phyloP scores from a whole-genome alignment of 495 filamentous ascomycete genomes.

The Peziza echinospora region DNA sequence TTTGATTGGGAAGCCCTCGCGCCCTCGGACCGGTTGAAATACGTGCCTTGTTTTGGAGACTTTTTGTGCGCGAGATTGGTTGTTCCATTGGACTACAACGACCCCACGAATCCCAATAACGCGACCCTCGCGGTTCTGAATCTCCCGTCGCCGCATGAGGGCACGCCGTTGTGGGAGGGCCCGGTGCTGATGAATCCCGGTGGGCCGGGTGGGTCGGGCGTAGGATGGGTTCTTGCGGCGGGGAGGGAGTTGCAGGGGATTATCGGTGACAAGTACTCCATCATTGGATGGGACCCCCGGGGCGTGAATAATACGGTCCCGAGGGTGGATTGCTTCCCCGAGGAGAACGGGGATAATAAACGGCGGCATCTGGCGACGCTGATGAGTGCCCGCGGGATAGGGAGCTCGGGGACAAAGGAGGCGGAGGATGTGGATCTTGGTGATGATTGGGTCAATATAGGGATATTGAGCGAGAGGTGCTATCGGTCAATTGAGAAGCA shows the following conservation, averaged over 20 bases:
- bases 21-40: conserved; percentile 16
- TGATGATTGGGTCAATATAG: conserved; percentile 4
- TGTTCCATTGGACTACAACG: conserved; percentile 31
- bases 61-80: conserved; percentile 26
- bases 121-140: conserved; percentile 26
- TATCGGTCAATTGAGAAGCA: conserved; percentile 1
- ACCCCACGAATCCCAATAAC: conserved; percentile 20
- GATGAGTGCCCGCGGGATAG: conserved; percentile 2
- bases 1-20: too few relatives aligned
- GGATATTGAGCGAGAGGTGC: conserved; percentile 2
- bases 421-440: conserved; percentile 4
- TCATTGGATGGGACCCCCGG: conserved; percentile 35
- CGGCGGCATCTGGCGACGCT: conserved; percentile 3
- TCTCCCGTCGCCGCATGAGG: conserved; percentile 22
- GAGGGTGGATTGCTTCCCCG: conserved; percentile 26
- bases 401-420: background rate
- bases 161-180: conserved; percentile 22
- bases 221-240: conserved; percentile 21
- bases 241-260: conserved; percentile 26
- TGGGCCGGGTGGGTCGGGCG: conserved; percentile 30
- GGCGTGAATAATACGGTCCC: conserved; percentile 33
- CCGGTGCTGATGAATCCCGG: conserved; percentile 33
- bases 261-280: conserved; percentile 27
- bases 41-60: conserved; percentile 22
- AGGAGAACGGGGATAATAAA: too few relatives aligned